These are phyloP conservation scores for Colletotrichum incanum DNA, from an alignment of 2,329 filamentous ascomycete genomes.

Conservation along the genomic window DNA sequence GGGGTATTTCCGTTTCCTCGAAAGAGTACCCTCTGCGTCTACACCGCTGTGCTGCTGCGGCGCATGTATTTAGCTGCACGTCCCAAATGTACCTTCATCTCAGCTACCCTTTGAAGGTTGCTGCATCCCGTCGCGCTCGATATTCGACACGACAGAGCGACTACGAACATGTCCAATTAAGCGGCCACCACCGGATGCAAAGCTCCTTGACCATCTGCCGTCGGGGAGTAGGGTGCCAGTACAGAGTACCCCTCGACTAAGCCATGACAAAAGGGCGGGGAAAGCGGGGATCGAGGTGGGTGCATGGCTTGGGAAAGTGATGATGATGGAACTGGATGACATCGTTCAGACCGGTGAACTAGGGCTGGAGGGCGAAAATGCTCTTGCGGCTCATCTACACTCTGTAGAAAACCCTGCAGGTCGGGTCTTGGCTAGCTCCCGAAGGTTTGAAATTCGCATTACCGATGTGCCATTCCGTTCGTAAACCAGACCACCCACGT, in stretches of 20 bases:
- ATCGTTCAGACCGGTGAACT: slow-evolving; percentile 20
- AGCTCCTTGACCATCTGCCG: slow-evolving; percentile 1
- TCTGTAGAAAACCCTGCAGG: not conserved
- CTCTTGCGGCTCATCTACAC: not conserved
- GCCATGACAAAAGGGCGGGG: slow-evolving; percentile 55
- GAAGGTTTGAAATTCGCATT: not conserved
- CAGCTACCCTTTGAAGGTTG: not conserved
- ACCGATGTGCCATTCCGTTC: slow-evolving; percentile 7
- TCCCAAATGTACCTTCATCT: not conserved
- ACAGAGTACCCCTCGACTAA: slow-evolving; percentile 43
- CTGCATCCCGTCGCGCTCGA: not conserved
- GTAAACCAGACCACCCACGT: slow-evolving; percentile 5
- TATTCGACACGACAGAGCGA: not conserved
- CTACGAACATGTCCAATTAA: not conserved
- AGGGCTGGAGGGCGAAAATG: not conserved
- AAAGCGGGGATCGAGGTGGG: slow-evolving; percentile 43
- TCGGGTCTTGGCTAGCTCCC: not conserved
- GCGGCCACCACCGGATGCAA: not conserved
- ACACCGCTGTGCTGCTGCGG: slow-evolving; percentile 19
- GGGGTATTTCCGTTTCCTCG: not conserved
- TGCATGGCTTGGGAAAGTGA: slow-evolving; percentile 13
- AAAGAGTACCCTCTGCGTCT: not conserved
- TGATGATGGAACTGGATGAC: slow-evolving; percentile 36
- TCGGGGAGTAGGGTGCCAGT: slow-evolving; percentile 16
- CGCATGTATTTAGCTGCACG: not conserved